These are phyloP conservation scores for Prunus armeniaca DNA, from an alignment of 306 rosid species.

Conservation along the genomic window DNA sequence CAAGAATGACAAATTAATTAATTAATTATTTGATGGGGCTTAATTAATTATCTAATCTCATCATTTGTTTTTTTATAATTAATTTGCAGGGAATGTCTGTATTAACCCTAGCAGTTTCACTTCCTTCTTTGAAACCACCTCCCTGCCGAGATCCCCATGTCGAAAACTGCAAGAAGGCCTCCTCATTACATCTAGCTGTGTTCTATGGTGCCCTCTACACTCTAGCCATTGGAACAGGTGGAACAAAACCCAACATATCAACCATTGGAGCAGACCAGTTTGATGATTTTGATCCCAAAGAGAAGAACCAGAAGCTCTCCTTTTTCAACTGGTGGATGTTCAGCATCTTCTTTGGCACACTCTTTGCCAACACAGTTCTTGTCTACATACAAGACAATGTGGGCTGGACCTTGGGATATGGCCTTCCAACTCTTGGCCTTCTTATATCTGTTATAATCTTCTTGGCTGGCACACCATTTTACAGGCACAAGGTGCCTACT, in stretches of 20 bases:
- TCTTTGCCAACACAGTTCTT: conserved; percentile 74
- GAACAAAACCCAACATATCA: conserved; percentile 92
- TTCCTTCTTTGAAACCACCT: conserved; percentile 63
- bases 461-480: conserved; percentile 63
- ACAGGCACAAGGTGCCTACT: conserved; percentile 62
- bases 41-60: no score
- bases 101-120: conserved; percentile 62
- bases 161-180: conserved; percentile 69
- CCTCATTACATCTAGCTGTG: conserved; percentile 62
- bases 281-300: conserved; percentile 73
- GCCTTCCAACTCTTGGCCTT: conserved; percentile 78
- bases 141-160: conserved; percentile 34
- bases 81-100: conserved; percentile 69
- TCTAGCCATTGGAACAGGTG: conserved; percentile 86
- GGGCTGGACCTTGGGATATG: conserved; percentile 93
- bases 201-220: conserved; percentile 82
- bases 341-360: conserved; percentile 78
- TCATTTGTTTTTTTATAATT: no score
- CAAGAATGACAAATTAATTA: no score
- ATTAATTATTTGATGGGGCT: no score
- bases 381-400: conserved; percentile 86
- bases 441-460: conserved; percentile 57
- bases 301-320: conserved; percentile 69
- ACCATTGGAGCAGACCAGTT: conserved; percentile 96
- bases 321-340: conserved; percentile 99